phyloP scores from a whole-genome alignment of 495 filamentous ascomycete species.

The Aspergillus conjunctus region DNA sequence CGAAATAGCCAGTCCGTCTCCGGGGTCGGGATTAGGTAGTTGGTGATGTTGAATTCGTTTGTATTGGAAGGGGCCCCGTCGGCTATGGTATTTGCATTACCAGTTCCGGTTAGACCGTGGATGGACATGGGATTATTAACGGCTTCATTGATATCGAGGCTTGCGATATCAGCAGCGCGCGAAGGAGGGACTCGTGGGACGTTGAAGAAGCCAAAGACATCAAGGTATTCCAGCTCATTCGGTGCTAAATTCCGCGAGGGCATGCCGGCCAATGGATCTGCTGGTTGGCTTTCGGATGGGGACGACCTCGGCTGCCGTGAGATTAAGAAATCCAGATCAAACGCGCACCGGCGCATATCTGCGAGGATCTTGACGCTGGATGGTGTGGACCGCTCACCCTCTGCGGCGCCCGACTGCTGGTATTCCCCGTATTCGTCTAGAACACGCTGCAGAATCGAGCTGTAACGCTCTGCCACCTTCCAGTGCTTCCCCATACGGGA shows the following conservation, averaged over 20 bases:
- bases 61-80: conserved; percentile 31
- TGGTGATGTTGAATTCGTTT: conserved; percentile 53
- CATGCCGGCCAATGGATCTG: conserved; percentile 38
- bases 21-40: conserved; percentile 50
- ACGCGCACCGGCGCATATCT: conserved; percentile 83
- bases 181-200: conserved; percentile 67
- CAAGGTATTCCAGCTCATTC: conserved; percentile 85
- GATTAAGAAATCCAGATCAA: conserved; percentile 84
- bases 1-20: conserved; percentile 53
- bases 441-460: conserved; percentile 75
- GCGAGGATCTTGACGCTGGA: conserved; percentile 82
- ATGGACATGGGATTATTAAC: conserved; percentile 47
- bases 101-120: conserved; percentile 39
- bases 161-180: conserved; percentile 33
- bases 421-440: conserved; percentile 82
- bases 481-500: conserved; percentile 78
- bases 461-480: conserved; percentile 82
- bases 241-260: conserved; percentile 63
- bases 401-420: conserved; percentile 56
- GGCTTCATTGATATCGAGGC: conserved; percentile 36
- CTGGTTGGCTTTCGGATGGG: conserved; percentile 38
- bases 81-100: conserved; percentile 24
- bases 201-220: conserved; percentile 94
- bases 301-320: conserved; percentile 72
- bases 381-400: conserved; percentile 72